A percentile compares a stretch with the other conserved stretches of the same genome.
phyloP scores from a whole-genome alignment of 352 stramenopile species.

The Sclerospora graminicola region DNA sequence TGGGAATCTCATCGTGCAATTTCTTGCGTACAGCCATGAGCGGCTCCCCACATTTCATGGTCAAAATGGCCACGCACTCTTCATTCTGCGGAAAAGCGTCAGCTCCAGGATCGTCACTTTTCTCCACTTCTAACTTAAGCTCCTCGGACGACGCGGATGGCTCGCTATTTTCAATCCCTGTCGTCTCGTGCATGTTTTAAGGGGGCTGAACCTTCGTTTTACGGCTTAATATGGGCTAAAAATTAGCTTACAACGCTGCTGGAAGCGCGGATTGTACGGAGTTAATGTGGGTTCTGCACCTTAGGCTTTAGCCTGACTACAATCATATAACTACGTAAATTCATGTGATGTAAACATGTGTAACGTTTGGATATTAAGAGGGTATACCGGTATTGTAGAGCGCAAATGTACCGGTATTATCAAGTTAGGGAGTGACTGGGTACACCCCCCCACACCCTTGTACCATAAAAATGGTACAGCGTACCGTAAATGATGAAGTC shows the following conservation, averaged over 20 bases:
- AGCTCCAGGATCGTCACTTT: slow-evolving; percentile 9
- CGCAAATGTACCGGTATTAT: no score
- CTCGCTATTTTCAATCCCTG: slow-evolving; percentile 13
- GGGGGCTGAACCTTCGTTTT: slow-evolving; percentile 10
- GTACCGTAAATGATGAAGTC: no score
- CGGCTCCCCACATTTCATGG: slow-evolving; percentile 68
- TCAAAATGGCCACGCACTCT: slow-evolving; percentile 54
- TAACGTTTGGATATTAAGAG: no score
- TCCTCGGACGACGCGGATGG: slow-evolving; percentile 11
- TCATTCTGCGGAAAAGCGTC: slow-evolving; percentile 50
- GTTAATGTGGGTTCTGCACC: no score
- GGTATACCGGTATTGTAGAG: no score
- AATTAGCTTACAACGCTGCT: not conserved
- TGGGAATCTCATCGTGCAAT: slow-evolving; percentile 58
- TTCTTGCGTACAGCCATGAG: slow-evolving; percentile 74
- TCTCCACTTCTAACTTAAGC: slow-evolving; percentile 26
- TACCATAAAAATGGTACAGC: no score
- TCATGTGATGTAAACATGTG: no score
- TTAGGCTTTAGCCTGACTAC: no score
- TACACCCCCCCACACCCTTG: no score
- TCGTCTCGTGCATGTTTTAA: slow-evolving; percentile 11
- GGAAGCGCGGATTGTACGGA: no score
- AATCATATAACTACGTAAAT: no score
- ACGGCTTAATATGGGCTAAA: slow-evolving; percentile 1
- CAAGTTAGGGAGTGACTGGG: no score